Conservation (phyloP, 164 flowering plant species). For the Chimonanthus salicifolius region DNA sequence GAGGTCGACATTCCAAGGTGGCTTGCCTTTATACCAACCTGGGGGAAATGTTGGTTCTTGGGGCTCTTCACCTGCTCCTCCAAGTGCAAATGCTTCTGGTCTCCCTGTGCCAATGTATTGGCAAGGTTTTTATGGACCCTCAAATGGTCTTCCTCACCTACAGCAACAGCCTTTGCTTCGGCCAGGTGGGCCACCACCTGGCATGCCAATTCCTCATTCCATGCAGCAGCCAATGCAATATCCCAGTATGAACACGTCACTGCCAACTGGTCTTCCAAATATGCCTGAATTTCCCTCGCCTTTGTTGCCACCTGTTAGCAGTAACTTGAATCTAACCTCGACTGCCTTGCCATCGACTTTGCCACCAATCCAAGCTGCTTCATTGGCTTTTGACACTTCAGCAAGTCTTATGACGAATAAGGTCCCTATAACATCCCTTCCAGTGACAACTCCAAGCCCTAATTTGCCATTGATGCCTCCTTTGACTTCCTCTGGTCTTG, state of each 20-base stretch:
- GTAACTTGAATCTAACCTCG: conserved; percentile 32
- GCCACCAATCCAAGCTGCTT: conserved; percentile 36
- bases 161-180: conserved; percentile 36
- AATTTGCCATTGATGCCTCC: conserved; percentile 37
- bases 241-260: conserved; percentile 45
- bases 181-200: conserved; percentile 22
- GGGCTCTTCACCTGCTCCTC: conserved; percentile 67
- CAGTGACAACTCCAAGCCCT: conserved; percentile 24
- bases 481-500: conserved; percentile 28
- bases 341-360: conserved; percentile 30
- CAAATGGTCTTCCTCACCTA: conserved; percentile 60
- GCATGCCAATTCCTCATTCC: conserved; percentile 45
- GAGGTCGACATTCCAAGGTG: conserved; percentile 62
- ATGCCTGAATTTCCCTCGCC: conserved; percentile 37
- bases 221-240: conserved; percentile 72
- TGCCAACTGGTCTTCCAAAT: conserved; percentile 39
- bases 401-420: conserved; percentile 34
- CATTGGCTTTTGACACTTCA: conserved; percentile 36
- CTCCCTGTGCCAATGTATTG: conserved; percentile 79
- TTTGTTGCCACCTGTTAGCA: conserved; percentile 29
- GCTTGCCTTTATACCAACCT: conserved; percentile 80
- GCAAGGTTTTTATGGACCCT: conserved; percentile 78
- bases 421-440: conserved; percentile 33
- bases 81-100: conserved; percentile 53
- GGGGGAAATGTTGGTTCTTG: conserved; percentile 42